These are phyloP conservation scores for Pseudoscleropodium purum DNA, from an alignment of 225 moss, liverwort and hornwort genomes.

Conservation along the genomic window DNA sequence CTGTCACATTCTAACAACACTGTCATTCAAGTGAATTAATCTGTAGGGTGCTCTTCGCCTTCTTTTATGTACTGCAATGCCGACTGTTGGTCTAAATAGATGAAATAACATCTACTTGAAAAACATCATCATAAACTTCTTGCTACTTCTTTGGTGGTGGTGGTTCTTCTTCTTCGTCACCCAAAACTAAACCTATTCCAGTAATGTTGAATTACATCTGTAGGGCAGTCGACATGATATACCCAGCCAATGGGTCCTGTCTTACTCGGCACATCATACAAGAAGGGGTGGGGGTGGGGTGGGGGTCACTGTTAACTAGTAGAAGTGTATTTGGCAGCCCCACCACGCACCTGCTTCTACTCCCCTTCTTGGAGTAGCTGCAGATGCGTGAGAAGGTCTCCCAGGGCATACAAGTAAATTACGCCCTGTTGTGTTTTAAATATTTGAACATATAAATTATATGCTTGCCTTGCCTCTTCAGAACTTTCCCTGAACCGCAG, in stretches of 20 bases:
- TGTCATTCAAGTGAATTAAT: slow-evolving; percentile 39
- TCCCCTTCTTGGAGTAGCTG: slow-evolving; percentile 44
- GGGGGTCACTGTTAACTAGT: slow-evolving; percentile 33
- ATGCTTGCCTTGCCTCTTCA: slow-evolving; percentile 30
- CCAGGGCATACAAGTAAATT: slow-evolving; percentile 15
- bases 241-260: slow-evolving; percentile 49
- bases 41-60: slow-evolving; percentile 47
- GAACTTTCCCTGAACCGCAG: neutral
- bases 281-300: slow-evolving; percentile 12
- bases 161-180: slow-evolving; percentile 14
- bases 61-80: slow-evolving; percentile 64
- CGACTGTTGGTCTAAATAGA: slow-evolving; percentile 48
- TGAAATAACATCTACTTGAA: slow-evolving; percentile 44
- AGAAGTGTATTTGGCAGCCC: slow-evolving; percentile 48
- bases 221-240: slow-evolving; percentile 47
- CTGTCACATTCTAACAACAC: slow-evolving; percentile 46
- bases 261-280: slow-evolving; percentile 60
- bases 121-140: slow-evolving; percentile 11
- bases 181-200: slow-evolving; percentile 52
- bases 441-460: slow-evolving; percentile 62
- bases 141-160: neutral
- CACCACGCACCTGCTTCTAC: slow-evolving; percentile 57
- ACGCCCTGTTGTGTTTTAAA: slow-evolving; percentile 47
- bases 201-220: slow-evolving; percentile 68
- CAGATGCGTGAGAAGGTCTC: slow-evolving; percentile 38